Conservation (phyloP, 2,329 filamentous ascomycete genomes). For the Trichoderma gracile region DNA sequence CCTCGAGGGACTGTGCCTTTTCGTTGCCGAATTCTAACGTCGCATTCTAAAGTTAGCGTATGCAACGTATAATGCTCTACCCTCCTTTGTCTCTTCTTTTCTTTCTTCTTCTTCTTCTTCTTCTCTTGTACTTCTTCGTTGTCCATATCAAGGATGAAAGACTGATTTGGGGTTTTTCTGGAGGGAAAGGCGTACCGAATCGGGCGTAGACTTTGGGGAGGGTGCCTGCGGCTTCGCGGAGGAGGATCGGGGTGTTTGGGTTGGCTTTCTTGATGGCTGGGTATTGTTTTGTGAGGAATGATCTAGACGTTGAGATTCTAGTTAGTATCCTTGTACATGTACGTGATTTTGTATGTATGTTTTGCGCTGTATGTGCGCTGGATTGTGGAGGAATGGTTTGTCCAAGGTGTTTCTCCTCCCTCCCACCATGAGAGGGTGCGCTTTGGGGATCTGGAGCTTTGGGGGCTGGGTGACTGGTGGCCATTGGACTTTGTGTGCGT, state of each 20-base stretch:
- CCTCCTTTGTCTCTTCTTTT: no score
- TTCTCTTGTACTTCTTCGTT: background rate
- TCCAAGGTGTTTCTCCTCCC: no score
- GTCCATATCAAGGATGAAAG: no score
- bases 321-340: constrained; percentile 1
- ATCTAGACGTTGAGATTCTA: constrained; percentile 53
- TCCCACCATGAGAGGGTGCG: no score
- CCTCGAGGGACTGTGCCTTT: constrained; percentile 59
- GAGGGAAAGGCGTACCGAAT: constrained; percentile 65
- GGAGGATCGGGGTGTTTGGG: constrained; percentile 87
- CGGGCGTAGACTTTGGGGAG: constrained; percentile 85
- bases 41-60: background rate
- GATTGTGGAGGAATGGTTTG: no score
- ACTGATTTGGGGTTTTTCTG: background rate
- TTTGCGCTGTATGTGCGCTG: background rate
- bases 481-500: no score
- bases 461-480: no score
- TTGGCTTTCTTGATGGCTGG: constrained; percentile 99
- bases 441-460: no score
- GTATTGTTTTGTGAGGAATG: constrained; percentile 88
- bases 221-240: constrained; percentile 86
- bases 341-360: background rate
- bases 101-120: background rate
- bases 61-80: no score
- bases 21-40: constrained; percentile 56